Evolutionary conservation across 2,329 filamentous ascomycete species (phyloP), one percentile per base, ranked within the genome.

Genomic region (Microdochium bolleyi): DNA sequence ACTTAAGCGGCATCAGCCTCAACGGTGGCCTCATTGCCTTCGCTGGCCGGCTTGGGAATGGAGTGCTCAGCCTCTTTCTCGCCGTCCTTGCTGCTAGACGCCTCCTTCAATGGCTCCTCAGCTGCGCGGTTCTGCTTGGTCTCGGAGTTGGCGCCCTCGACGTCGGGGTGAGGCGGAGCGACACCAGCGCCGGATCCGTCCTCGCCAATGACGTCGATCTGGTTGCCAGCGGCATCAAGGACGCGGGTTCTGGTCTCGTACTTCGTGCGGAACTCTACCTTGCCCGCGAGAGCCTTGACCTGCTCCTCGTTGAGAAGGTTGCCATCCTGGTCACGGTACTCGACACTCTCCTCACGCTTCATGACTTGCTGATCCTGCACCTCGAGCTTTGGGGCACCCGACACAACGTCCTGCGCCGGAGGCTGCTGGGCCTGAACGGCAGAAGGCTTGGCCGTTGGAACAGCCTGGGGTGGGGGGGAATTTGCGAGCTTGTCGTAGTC

Each of bases 161-260:
- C 79, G 61, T 83, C 80, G 7, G 80, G 80, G 59, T 83, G 80
- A 19, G 80, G 80, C 34, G 80, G 80, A 9, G 80, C 80, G 30
- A 82, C 77, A 50, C 66, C 70, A 14, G 60, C 71, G 16, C 58
- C 68, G 49, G 66, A 60, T 25, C 67, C 64, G 49, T 70, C 73
- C 38, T 70, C 75, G 24, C 69, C 66, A 14, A 73, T 72, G 32
- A 68, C 61, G 11, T 68, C 67, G n/a, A 96, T 71, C 64, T 95
- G 88, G 59, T 92, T 90, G 55, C 92, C 94, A 46, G 83, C 69
- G 51, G 81, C 82, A 68, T 96, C 90, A 41, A 96, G 77, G 53
- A 97, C 71, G 54, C 89, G 85, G 9, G 91, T 96, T 58, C 88
- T 82, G n/a, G 92, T 96, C 76, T 97, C 92, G 67, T 96, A 96